A percentile compares a stretch with the other conserved stretches of the same genome.
Evolutionary conservation across 129 eudicot species (phyloP).

Genomic region (Saposhnikovia divaricata): DNA sequence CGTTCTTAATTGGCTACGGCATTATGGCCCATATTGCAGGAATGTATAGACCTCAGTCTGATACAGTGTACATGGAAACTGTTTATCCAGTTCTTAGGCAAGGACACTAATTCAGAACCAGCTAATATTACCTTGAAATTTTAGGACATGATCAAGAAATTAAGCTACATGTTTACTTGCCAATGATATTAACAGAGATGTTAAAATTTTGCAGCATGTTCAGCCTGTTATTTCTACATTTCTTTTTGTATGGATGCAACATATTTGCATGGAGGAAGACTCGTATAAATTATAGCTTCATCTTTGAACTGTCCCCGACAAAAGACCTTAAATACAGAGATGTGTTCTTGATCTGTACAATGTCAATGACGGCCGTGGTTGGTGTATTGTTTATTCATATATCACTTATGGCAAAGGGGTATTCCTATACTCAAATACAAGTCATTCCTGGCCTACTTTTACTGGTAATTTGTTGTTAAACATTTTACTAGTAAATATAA

Average conservation of each 20-base stretch:
- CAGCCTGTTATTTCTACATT: slow-evolving; percentile 72
- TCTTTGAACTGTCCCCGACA: slow-evolving; percentile 62
- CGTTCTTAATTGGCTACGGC: slow-evolving; percentile 64
- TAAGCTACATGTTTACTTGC: not conserved
- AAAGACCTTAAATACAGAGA: slow-evolving; percentile 80
- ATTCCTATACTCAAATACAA: slow-evolving; percentile 60
- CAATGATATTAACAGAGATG: slow-evolving; percentile 4
- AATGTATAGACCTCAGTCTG: slow-evolving; percentile 60
- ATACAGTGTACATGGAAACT: slow-evolving; percentile 92
- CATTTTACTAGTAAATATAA: not conserved
- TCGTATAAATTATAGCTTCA: slow-evolving; percentile 77
- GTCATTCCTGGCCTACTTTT: slow-evolving; percentile 67
- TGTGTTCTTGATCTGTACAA: slow-evolving; percentile 73
- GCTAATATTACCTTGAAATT: not conserved
- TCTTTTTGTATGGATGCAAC: slow-evolving; percentile 90
- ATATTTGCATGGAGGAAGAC: slow-evolving; percentile 81
- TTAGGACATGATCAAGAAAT: not conserved
- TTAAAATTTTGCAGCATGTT: slow-evolving; percentile 68
- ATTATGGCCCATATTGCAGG: slow-evolving; percentile 86
- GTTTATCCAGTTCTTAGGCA: slow-evolving; percentile 96
- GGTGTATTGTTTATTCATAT: slow-evolving; percentile 79
- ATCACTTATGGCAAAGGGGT: slow-evolving; percentile 61
- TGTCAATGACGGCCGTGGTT: slow-evolving; percentile 68
- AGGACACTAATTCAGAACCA: slow-evolving; percentile 4
- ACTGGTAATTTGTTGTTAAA: slow-evolving; percentile 42